Base-by-base conservation (phyloP, 2,329 filamentous ascomycete species). In the Didymella arachidicola region DNA sequence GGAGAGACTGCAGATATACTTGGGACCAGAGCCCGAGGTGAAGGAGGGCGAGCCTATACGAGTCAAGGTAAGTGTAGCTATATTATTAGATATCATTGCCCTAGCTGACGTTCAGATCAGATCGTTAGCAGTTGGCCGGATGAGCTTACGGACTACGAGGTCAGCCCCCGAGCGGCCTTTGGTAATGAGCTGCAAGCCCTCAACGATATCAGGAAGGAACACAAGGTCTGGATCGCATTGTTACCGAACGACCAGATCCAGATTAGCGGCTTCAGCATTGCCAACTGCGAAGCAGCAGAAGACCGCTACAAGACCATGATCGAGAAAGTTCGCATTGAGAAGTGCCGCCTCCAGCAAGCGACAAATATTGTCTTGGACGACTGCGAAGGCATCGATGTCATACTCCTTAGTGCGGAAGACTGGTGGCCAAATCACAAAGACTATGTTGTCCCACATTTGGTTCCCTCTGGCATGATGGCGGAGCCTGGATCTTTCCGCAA, bases 221-320 rank as follows among this genome's bases (percentile, higher is more conserved):
- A 72, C 18, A 56, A 69, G 48, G 73, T 75, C 1, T 77, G 55
- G 54, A 73, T 77, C 29, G 59, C 55, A 11, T 62, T 68, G 2
- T 26, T 63, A 12, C 59, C 53, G 18, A 52, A 50, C 27, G 16
- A 49, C 4, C 19, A 26, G 11, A 39, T 77, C 16, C 61, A 72
- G 43, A 71, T 77, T 12, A 55, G 59, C 12, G 69, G 67, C 0
- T 54, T 57, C 10, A 58, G 68, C 0, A 22, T 46, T 5, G 8
- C 12, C 5, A 57, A 66, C 12, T 55, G 74, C 27, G 43, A 67
- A 16, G 50, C 52, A 2, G 75, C 72, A 5, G 61, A 67, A 38
- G 30, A 60, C 11, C 69, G 68, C 43, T 61, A 70, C 49, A 39
- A 46, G 6, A 69, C 60, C 8, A 43, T 72, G 53, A 59, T 74